These are phyloP conservation scores for Didymella pinodella DNA, from an alignment of 2,329 filamentous ascomycete genomes.

Conservation along the genomic window DNA sequence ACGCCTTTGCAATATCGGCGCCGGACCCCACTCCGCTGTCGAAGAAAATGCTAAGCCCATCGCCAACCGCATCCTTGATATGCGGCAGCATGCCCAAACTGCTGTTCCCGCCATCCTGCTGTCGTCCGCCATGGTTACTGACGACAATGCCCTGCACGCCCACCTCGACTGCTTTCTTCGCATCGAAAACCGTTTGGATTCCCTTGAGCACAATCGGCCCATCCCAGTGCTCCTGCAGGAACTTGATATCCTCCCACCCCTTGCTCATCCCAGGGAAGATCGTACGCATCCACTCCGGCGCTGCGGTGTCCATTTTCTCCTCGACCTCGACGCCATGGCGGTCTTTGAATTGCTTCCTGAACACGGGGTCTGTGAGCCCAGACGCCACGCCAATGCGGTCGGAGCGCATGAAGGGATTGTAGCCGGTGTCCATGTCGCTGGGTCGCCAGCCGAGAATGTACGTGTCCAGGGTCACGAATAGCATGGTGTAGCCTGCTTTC, in stretches of 20 bases:
- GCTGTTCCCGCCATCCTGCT: conserved; percentile 61
- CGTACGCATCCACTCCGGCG: conserved; percentile 34
- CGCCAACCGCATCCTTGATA: conserved; percentile 60
- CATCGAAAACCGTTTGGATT: conserved; percentile 61
- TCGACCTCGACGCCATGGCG: conserved; percentile 48
- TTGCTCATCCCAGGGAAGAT: conserved; percentile 58
- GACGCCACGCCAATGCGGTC: conserved; percentile 62
- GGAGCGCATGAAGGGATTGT: conserved; percentile 41
- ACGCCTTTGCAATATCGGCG: conserved; percentile 60
- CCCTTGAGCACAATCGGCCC: conserved; percentile 71
- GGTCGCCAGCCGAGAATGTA: conserved; percentile 73
- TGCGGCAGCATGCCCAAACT: conserved; percentile 64
- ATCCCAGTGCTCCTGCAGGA: conserved; percentile 67
- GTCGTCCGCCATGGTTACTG: conserved; percentile 62
- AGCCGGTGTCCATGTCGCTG: conserved; percentile 67
- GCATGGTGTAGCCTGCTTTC: conserved; percentile 65
- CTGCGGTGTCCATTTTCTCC: conserved; percentile 50
- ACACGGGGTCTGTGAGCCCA: conserved; percentile 73
- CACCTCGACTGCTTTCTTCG: conserved; percentile 53
- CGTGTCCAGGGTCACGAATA: conserved; percentile 77
- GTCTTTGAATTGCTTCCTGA: conserved; percentile 64
- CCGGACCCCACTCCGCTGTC: conserved; percentile 61
- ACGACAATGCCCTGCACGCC: conserved; percentile 61
- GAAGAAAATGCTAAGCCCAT: conserved; percentile 54
- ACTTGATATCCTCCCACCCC: conserved; percentile 68